These are phyloP conservation scores for Kwoniella shandongensis DNA, from an alignment of 768 basidiomycete species.

Conservation along the genomic window DNA sequence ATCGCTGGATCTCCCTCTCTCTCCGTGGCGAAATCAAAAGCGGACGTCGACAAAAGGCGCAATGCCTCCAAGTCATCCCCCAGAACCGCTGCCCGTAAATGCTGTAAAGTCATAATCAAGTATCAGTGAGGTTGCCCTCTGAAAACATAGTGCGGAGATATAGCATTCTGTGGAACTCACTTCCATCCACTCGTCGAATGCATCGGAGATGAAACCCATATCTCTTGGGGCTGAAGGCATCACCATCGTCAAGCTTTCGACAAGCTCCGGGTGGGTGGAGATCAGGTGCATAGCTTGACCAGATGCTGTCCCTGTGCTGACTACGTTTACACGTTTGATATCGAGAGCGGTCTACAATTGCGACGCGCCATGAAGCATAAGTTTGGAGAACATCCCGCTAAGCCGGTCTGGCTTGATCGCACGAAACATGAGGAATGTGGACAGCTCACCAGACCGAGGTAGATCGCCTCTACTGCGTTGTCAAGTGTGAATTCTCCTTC, in stretches of 20 bases:
- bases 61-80: no score
- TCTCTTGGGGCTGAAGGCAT: conserved; percentile 5
- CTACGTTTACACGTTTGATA: conserved; percentile 8
- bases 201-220: neutral
- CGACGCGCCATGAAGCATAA: neutral
- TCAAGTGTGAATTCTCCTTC: conserved; percentile 7
- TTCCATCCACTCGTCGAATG: neutral
- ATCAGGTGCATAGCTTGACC: conserved; percentile 12
- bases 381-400: no score
- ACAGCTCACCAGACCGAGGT: conserved; percentile 18
- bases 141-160: neutral
- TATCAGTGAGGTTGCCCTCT: conserved; percentile 5
- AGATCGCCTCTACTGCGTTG: neutral
- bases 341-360: neutral
- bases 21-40: no score
- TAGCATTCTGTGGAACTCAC: neutral
- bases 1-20: neutral
- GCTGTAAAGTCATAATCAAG: conserved; percentile 3
- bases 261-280: neutral
- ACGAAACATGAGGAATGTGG: no score
- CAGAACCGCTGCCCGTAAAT: no score
- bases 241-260: conserved; percentile 4
- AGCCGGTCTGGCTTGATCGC: no score
- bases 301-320: conserved; percentile 9
- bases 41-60: no score